Base-by-base conservation (phyloP, 306 rosid species). In the Vicia sativa region DNA sequence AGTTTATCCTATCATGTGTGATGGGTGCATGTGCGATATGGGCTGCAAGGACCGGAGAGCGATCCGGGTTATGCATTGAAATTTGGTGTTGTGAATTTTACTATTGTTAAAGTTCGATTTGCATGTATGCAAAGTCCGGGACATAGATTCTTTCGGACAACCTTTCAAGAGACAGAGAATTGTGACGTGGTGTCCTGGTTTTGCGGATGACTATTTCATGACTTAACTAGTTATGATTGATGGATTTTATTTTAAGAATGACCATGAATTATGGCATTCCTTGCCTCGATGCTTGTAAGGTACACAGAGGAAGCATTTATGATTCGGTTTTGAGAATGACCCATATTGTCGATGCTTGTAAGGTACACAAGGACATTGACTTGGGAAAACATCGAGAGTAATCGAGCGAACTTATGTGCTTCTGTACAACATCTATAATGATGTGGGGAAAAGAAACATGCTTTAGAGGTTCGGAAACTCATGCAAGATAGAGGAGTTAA, bases 111-210 rank as follows among this genome's bases (percentile, higher is more conserved):
- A 67, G 83, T 52, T 81, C 85, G 14, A 66, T 86, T 46, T 83
- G 74, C 63, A 83, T 83, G 91, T 86, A 86, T 72, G 85, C 87
- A 29, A 86, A 86, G 48, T 86, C 82, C 2, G 91, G 88, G 56
- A 83, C 68, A 70, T 81, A 23, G 60, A 71, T 39, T 79, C 77
- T 0, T 88, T 37, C 45, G 60, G 55, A 62, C 62, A 43, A 81
- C 81, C 64, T 83, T 83, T 69, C 65, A 62, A 69, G 81, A 83
- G 77, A 83, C 28, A 2, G 68, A 74, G 70, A 81, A 72, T 60
- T 83, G 78, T 38, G 85, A 86, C 48, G 81, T 74, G 9, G 86
- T 86, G 44, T 78, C 91, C 41, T 86, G 88, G 91, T 79, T 88
- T 4, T 42, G 81, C 86, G 85, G 85, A 56, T 81, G 71, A 70